These are phyloP conservation scores for Puccinia hordei DNA, from an alignment of 1,284 basidiomycete genomes.

Conservation along the genomic window DNA sequence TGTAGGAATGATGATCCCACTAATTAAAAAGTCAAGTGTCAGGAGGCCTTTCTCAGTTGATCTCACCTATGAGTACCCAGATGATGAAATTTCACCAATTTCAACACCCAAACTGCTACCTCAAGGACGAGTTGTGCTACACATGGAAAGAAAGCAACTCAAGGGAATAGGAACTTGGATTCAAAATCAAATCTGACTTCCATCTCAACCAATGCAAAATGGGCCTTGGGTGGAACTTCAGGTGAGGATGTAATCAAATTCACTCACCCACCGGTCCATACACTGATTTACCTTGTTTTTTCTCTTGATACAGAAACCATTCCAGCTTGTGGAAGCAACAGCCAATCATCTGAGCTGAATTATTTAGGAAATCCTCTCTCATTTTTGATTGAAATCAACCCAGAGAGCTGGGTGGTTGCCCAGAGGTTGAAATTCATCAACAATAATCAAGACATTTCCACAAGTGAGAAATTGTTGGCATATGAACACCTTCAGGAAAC, in stretches of 20 bases:
- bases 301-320: not conserved
- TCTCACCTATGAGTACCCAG: not conserved
- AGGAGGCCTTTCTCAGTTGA: not conserved
- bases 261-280: no score
- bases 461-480: not conserved
- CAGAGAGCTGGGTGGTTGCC: not conserved
- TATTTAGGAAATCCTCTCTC: not conserved
- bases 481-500: not conserved
- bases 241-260: not conserved
- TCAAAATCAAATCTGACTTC: not conserved
- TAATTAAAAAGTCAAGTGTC: not conserved
- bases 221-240: slow-evolving; percentile 4
- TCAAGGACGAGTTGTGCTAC: not conserved
- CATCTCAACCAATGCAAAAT: not conserved
- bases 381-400: not conserved
- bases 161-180: not conserved
- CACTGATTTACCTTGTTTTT: no score
- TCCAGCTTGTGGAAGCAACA: not conserved
- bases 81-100: not conserved
- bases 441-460: not conserved
- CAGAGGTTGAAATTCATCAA: slow-evolving; percentile 17
- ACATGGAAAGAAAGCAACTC: not conserved
- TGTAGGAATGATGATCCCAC: not conserved
- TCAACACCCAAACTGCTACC: not conserved
- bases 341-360: not conserved